Evolutionary conservation across 305 asterid species (phyloP).

Genomic region (Ruellia speciosa): DNA sequence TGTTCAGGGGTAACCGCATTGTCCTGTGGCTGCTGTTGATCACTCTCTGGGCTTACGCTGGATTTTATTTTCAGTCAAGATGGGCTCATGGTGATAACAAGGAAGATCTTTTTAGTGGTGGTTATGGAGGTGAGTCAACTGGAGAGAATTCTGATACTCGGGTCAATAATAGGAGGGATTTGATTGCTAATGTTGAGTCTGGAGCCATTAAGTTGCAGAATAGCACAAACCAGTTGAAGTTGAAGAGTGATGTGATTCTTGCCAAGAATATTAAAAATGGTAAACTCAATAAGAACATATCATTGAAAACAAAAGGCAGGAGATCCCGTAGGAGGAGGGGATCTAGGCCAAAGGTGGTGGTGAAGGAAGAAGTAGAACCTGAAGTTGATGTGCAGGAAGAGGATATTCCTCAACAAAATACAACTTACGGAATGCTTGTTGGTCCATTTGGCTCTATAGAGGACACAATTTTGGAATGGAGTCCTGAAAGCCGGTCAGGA

Average conservation of each 20-base stretch:
- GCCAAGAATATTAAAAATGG: conserved; percentile 32
- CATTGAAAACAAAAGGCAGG: conserved; percentile 46
- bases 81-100: conserved; percentile 99
- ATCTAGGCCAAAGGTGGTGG: conserved; percentile 37
- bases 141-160: conserved; percentile 32
- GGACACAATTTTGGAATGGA: conserved; percentile 87
- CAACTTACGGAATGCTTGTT: conserved; percentile 75
- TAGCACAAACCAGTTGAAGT: conserved; percentile 28
- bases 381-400: conserved; percentile 46
- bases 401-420: conserved; percentile 65
- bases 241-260: conserved; percentile 33
- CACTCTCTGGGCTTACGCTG: conserved; percentile 96
- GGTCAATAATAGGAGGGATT: conserved; percentile 34
- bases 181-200: conserved; percentile 42
- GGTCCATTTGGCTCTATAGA: conserved; percentile 96
- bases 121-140: conserved; percentile 50
- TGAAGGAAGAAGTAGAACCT: conserved; percentile 30
- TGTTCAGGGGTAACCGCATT: conserved; percentile 72
- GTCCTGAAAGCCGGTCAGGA: conserved; percentile 81
- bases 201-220: conserved; percentile 24
- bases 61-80: conserved; percentile 80
- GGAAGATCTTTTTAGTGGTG: conserved; percentile 82
- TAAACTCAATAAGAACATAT: conserved; percentile 23
- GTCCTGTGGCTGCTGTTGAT: conserved; percentile 91
- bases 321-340: conserved; percentile 41